Evolutionary conservation across 805 yeast species (phyloP), one percentile per base, ranked within the genome.

Genomic region (Myxozyma neotropica): DNA sequence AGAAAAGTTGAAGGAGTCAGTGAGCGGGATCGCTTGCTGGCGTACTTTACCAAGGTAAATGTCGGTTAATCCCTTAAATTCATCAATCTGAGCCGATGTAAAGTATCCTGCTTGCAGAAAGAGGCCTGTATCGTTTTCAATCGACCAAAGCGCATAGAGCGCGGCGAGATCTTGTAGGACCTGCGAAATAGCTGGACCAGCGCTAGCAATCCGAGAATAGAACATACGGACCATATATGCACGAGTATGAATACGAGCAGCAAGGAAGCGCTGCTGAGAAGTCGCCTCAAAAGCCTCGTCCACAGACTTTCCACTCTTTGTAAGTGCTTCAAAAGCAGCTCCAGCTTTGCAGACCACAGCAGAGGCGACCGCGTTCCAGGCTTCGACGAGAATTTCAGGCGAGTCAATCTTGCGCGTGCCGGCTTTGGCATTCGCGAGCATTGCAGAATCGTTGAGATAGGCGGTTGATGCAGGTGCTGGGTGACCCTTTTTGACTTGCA

Each of bases 1-100:
- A 42, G 89, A 83, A 64, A 87, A 80, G 74, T 87, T 83, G 79
- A 91, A 91, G 1, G 95, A 81, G 74, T 91, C 97, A 4, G 96
- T 87, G 68, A 88, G 78, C 0, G 88, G 87, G 72, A 89, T 83
- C 55, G 87, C 88, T 68, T 87, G 83, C 31, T 83, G 81, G 73
- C 96, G 79, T 42, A 87, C 71, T 26, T 75, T 75, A 26, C 77
- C 73, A 64, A 87, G 75, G 63, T 84, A 71, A 50, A 71, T 71
- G 44, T 79, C 79, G 55, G 82, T 77, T 55, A 78, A 74, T 8
- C 70, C 72, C 48, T 80, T 79, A 45, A 80, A 67, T 4, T 69
- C 66, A 49, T 79, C 79, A 43, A 83, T 75, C 49, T 78, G 78
- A 5, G 76, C 76, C 8, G 87, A 75, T 10, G 82, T 74, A 36